Conservation (phyloP, 78 protist genomes). For the Dictyostelium capitatum region DNA sequence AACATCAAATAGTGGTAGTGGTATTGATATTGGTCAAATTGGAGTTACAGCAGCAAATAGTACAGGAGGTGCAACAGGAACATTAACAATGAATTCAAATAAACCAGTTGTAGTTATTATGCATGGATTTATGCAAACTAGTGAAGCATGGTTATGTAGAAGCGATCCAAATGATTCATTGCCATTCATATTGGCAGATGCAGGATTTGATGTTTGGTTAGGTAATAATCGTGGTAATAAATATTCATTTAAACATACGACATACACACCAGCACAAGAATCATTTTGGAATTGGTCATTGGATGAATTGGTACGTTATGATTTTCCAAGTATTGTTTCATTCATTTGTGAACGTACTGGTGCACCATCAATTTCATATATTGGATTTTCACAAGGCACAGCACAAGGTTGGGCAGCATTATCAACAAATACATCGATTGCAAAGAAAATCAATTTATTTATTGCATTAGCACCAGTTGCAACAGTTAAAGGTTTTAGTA, state of each 20-base stretch:
- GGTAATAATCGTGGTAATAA: slow-evolving; percentile 87
- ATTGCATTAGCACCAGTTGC: slow-evolving; percentile 68
- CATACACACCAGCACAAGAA: slow-evolving; percentile 38
- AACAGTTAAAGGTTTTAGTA: slow-evolving; percentile 70
- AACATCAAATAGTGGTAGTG: background rate
- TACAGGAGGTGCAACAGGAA: background rate
- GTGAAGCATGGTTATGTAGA: slow-evolving; percentile 80
- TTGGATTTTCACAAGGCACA: slow-evolving; percentile 89
- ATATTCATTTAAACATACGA: slow-evolving; percentile 64
- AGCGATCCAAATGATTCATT: slow-evolving; percentile 30
- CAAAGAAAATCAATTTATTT: slow-evolving; percentile 52
- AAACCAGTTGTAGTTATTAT: slow-evolving; percentile 75
- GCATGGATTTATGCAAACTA: slow-evolving; percentile 84
- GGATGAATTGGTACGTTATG: slow-evolving; percentile 86
- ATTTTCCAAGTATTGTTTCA: slow-evolving; percentile 73
- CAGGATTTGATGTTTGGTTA: slow-evolving; percentile 88
- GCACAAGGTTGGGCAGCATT: slow-evolving; percentile 85
- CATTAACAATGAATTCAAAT: background rate
- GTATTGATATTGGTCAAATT: background rate
- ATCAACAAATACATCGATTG: slow-evolving; percentile 30
- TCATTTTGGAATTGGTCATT: slow-evolving; percentile 83
- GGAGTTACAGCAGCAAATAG: background rate
- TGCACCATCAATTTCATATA: slow-evolving; percentile 36
- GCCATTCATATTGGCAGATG: slow-evolving; percentile 83
- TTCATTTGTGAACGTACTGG: slow-evolving; percentile 46